phyloP scores from a whole-genome alignment of 129 eudicot genomes.

The Centrapalus pauciflorus region DNA sequence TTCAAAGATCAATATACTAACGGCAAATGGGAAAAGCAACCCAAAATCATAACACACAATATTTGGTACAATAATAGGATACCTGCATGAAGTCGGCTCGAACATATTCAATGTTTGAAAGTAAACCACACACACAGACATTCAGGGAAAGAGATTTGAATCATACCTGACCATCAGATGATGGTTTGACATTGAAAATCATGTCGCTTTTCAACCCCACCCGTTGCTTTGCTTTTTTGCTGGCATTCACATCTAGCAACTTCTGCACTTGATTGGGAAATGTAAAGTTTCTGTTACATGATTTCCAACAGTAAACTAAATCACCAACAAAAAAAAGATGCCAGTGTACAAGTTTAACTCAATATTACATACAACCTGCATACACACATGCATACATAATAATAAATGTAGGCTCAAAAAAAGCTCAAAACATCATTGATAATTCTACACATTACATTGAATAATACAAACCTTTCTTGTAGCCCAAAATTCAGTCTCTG shows the following conservation, averaged over 20 bases:
- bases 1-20: neutral
- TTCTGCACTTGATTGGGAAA: conserved; percentile 67
- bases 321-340: conserved; percentile 10
- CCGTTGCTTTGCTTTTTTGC: conserved; percentile 57
- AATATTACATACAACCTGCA: neutral
- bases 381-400: neutral
- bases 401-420: conserved; percentile 1
- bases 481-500: conserved; percentile 97
- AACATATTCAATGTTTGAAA: neutral
- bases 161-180: conserved; percentile 93
- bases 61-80: too few species aligned
- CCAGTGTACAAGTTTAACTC: neutral
- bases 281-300: conserved; percentile 21
- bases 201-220: conserved; percentile 89
- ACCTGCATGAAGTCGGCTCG: neutral
- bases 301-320: conserved; percentile 20
- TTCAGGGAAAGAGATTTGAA: conserved; percentile 4
- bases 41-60: neutral
- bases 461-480: conserved; percentile 74
- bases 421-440: neutral
- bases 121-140: neutral
- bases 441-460: neutral
- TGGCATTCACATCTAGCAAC: conserved; percentile 63
- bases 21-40: neutral
- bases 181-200: conserved; percentile 72